Base-by-base conservation (phyloP, 345 rosid genomes). In the Psidium friedrichsthalianum region DNA sequence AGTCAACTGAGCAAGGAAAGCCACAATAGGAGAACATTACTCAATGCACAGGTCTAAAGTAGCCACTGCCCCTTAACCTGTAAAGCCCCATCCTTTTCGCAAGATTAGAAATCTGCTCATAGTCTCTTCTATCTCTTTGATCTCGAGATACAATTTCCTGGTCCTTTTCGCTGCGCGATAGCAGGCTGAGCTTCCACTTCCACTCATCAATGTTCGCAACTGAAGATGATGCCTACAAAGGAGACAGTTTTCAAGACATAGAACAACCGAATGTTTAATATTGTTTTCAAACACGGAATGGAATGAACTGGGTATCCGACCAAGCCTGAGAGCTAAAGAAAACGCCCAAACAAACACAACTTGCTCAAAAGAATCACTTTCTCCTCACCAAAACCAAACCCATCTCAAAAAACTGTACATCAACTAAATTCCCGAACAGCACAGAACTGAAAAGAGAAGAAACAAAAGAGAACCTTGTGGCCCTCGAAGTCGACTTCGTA, bases 171-270 rank as follows among this genome's bases (percentile, higher is more conserved):
- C 88, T 95, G 36, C 93, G 96, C 86, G 93, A 82, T 55, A 97
- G 86, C 91, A 96, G 89, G 51, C 96, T 89, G 86, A 97, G 95
- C 89, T 97, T 97, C 99, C 99, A 97, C 88, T 96, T 97, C 99
- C 99, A 97, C 86, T 95, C 99, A 85, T 96, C 94, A 82, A 97
- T 92, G 90, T 97, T 97, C 87, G 94, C 98, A 85, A 96, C 98
- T 5, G 99, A 92, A 57, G 98, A 97, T 81, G 99, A 97, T 42
- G 98, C 99, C 99, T 96, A 83, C 47, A 84, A 91, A 69, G 47
- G 42, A 69, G 78, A 51, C 55, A 47, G 55, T 24, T 47, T 81
- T 6, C 55, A 81, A 81, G 27, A 47, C 55, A 81, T 51, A 21
- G 78, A 32, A 32, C 47, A 32, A 20, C 44, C 47, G 3, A 69